A percentile compares a stretch with the other conserved stretches of the same genome.
Evolutionary conservation across 2,329 filamentous ascomycete genomes (phyloP).

Genomic region (Colletotrichum sp.): DNA sequence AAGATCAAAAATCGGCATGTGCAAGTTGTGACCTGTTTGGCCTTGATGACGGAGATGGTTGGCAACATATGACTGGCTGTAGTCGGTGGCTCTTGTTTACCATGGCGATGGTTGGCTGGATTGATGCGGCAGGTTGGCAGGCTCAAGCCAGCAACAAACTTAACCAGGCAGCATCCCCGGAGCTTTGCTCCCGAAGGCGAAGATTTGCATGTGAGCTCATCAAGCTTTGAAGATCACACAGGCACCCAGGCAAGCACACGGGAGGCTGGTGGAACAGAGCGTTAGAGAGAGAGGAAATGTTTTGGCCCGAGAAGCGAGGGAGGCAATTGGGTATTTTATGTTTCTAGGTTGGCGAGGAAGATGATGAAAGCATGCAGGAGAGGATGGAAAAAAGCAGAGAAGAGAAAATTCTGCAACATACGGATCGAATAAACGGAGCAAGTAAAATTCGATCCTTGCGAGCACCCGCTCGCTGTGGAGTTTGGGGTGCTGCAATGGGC

Average conservation of each 20-base stretch:
- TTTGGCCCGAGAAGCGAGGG: neutral
- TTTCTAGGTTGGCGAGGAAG: neutral
- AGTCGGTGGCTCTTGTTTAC: neutral
- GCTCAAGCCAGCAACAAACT: constrained; percentile 13
- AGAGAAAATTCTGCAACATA: constrained; percentile 20
- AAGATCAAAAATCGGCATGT: constrained; percentile 6
- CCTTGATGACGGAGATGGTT: neutral
- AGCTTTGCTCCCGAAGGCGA: constrained; percentile 13
- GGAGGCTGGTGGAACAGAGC: neutral
- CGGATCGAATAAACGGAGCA: constrained; percentile 18
- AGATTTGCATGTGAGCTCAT: constrained; percentile 23
- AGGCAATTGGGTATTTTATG: constrained; percentile 1
- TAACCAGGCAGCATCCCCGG: constrained; percentile 3
- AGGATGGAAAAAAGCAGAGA: neutral
- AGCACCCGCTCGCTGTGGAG: constrained; percentile 13
- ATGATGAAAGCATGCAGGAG: neutral
- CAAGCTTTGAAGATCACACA: constrained; percentile 19
- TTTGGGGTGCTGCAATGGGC: neutral
- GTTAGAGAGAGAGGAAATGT: neutral
- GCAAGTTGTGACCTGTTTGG: constrained; percentile 5
- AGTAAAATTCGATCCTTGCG: constrained; percentile 15
- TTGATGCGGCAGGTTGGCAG: neutral
- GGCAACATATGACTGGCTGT: neutral
- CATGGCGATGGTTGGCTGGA: neutral
- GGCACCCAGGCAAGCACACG: constrained; percentile 1